Evolutionary conservation across 768 basidiomycete species (phyloP).

Genomic region (Suillus subalutaceus): DNA sequence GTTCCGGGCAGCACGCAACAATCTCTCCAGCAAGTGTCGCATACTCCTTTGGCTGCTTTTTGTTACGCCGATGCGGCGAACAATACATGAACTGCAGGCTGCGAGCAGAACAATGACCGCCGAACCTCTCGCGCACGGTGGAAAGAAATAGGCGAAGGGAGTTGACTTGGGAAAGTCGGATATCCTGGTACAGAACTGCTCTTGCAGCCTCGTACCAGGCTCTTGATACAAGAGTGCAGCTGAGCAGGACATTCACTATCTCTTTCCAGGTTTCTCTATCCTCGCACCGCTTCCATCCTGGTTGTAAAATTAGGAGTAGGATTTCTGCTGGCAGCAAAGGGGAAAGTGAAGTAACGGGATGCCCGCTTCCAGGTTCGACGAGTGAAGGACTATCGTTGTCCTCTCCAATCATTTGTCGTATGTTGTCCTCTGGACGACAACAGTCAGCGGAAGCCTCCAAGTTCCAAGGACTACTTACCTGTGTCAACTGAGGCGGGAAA

Average conservation of each 20-base stretch:
- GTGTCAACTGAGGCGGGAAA: not conserved
- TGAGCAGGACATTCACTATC: not conserved
- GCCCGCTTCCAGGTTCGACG: not conserved
- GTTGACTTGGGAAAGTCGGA: not conserved
- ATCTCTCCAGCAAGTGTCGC: not conserved
- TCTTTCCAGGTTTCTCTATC: not conserved
- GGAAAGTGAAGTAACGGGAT: not conserved
- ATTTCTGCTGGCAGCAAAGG: not conserved
- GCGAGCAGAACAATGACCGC: not conserved
- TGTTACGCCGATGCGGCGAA: not conserved
- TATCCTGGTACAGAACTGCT: not conserved
- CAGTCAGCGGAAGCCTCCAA: not conserved
- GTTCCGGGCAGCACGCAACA: not conserved
- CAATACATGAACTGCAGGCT: not conserved
- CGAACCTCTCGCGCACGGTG: not conserved
- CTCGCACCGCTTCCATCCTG: not conserved
- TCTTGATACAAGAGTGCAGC: not conserved
- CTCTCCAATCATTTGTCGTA: not conserved
- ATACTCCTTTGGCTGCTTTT: not conserved
- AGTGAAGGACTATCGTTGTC: not conserved
- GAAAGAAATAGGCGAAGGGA: not conserved
- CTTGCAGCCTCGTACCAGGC: not conserved
- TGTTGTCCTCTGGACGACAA: not conserved
- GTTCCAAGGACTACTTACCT: not conserved
- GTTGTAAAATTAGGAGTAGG: not conserved